phyloP scores from a whole-genome alignment of 345 rosid genomes.

The Acer campestre region DNA sequence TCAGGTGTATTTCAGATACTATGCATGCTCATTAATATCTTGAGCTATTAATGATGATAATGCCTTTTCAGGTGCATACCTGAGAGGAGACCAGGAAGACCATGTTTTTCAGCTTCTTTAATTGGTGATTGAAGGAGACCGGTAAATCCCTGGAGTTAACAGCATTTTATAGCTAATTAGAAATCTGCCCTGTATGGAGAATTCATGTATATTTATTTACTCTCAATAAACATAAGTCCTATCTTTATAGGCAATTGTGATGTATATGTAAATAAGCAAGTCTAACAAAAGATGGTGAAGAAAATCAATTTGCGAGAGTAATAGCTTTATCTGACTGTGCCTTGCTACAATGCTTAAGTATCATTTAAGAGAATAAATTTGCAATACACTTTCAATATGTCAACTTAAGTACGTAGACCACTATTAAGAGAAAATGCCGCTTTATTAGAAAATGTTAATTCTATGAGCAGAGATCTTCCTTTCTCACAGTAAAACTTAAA shows the following conservation, averaged over 20 bases:
- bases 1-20: not conserved
- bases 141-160: conserved; percentile 73
- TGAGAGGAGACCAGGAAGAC: conserved; percentile 94
- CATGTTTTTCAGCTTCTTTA: conserved; percentile 88
- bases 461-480: not conserved
- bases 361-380: not conserved
- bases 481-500: not conserved
- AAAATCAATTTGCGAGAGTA: not conserved
- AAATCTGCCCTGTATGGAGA: not conserved
- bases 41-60: not conserved
- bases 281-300: not conserved
- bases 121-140: conserved; percentile 94
- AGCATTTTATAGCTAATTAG: not conserved
- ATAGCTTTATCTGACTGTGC: not conserved
- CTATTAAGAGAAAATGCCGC: not conserved
- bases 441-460: not conserved
- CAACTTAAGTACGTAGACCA: not conserved
- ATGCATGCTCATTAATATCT: not conserved
- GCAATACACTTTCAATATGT: not conserved
- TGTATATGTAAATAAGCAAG: not conserved
- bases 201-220: not conserved
- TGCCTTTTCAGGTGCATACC: conserved; percentile 39
- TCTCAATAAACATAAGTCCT: not conserved
- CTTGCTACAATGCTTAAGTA: not conserved
- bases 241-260: not conserved